Evolutionary conservation across 2,329 filamentous ascomycete genomes (phyloP).

Genomic region (Microcyclospora tardicrescens): DNA sequence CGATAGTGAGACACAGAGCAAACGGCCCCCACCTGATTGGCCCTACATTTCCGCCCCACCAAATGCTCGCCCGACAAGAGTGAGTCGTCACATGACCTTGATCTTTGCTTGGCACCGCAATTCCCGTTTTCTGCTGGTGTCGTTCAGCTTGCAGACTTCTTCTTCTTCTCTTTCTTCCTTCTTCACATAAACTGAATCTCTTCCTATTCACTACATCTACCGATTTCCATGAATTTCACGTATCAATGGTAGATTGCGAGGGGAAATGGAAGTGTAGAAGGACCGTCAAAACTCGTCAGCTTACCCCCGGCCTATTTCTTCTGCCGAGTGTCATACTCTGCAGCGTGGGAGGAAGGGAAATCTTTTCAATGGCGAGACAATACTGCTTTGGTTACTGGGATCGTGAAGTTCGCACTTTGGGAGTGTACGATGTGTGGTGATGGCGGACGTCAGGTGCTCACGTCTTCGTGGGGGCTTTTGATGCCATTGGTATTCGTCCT

Average conservation of each 20-base stretch:
- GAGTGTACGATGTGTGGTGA: no score
- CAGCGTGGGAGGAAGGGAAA: slow-evolving; percentile 34
- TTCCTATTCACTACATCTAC: slow-evolving; percentile 57
- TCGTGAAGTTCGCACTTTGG: no score
- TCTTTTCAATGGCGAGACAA: slow-evolving; percentile 17
- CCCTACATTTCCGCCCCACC: no score
- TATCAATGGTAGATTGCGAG: slow-evolving; percentile 50
- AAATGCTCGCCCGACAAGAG: neutral
- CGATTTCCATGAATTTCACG: slow-evolving; percentile 31
- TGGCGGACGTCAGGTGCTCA: no score
- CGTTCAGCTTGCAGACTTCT: slow-evolving; percentile 1
- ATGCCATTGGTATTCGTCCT: no score
- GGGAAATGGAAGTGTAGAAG: slow-evolving; percentile 56
- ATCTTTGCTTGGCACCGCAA: neutral
- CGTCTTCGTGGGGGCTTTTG: no score
- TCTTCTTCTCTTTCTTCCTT: slow-evolving; percentile 14
- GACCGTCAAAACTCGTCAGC: slow-evolving; percentile 35
- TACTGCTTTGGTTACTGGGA: no score
- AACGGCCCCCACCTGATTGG: slow-evolving; percentile 1
- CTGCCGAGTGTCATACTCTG: slow-evolving; percentile 11
- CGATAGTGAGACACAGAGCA: no score
- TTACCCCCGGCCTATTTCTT: slow-evolving; percentile 42
- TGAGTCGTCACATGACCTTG: neutral
- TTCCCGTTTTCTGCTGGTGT: neutral
- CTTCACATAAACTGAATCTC: slow-evolving; percentile 29